These are phyloP conservation scores for Cystofilobasidium capitatum DNA, from an alignment of 768 basidiomycete species.

Conservation along the genomic window DNA sequence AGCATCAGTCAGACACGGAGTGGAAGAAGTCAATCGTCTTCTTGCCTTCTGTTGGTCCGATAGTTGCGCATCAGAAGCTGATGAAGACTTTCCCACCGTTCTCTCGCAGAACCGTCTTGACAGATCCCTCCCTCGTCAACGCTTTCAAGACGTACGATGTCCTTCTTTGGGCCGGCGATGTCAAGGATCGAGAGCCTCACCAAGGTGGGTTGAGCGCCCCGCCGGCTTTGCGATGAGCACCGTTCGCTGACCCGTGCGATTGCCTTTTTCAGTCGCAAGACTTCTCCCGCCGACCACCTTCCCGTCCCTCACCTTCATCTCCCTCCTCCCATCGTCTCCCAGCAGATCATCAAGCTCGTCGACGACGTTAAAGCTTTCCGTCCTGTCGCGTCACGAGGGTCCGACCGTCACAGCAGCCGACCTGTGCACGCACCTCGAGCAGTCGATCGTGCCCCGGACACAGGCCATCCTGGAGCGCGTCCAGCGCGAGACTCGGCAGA, in stretches of 20 bases:
- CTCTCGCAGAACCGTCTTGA: slow-evolving; percentile 55
- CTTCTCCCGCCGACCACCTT: slow-evolving; percentile 74
- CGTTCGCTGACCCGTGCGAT: too few species aligned
- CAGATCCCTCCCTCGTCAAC: slow-evolving; percentile 60
- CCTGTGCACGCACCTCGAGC: slow-evolving; percentile 58
- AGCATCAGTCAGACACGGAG: slow-evolving; percentile 77
- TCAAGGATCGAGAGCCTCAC: slow-evolving; percentile 72
- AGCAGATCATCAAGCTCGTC: slow-evolving; percentile 25
- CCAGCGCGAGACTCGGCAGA: slow-evolving; percentile 40
- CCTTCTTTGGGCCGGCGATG: slow-evolving; percentile 85
- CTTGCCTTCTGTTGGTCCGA: neutral
- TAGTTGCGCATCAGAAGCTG: too few species aligned
- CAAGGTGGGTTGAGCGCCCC: slow-evolving; percentile 45
- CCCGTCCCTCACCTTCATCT: slow-evolving; percentile 84
- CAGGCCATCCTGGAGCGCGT: slow-evolving; percentile 62
- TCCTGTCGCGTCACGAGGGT: slow-evolving; percentile 79
- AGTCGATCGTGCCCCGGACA: slow-evolving; percentile 70
- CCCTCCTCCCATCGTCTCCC: slow-evolving; percentile 52
- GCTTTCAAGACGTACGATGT: slow-evolving; percentile 63
- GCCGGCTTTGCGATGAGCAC: neutral
- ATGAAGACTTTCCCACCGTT: neutral
- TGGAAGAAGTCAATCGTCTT: slow-evolving; percentile 61
- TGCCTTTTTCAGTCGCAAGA: slow-evolving; percentile 35
- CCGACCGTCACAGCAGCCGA: slow-evolving; percentile 54
- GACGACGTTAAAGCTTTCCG: slow-evolving; percentile 51